Evolutionary conservation across 192 early-diverging fungal species (phyloP).

Genomic region (Coemansia sp.): DNA sequence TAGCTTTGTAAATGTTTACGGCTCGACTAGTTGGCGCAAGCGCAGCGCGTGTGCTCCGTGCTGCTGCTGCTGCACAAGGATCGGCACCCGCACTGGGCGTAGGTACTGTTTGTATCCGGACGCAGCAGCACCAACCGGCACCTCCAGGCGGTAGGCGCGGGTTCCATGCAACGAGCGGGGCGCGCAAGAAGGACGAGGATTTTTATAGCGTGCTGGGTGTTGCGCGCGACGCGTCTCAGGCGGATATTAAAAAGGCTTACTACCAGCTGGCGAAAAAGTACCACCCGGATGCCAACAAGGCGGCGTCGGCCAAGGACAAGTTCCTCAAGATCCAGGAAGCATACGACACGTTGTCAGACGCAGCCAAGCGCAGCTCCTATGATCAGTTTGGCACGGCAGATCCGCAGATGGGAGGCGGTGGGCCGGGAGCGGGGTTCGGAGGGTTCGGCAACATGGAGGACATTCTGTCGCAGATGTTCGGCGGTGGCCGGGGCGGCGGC

Average conservation of each 20-base stretch:
- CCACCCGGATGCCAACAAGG: constrained; percentile 98
- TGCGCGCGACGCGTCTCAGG: constrained; percentile 66
- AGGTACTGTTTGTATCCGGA: neutral
- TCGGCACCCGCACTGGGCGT: neutral
- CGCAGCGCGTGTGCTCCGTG: neutral
- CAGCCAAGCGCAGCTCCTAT: constrained; percentile 84
- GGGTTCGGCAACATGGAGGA: constrained; percentile 58
- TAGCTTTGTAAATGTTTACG: constrained; percentile 7
- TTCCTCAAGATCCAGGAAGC: constrained; percentile 98
- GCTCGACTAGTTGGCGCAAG: constrained; percentile 4
- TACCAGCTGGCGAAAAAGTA: constrained; percentile 95
- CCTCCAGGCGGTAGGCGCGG: constrained; percentile 6
- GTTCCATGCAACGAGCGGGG: constrained; percentile 31
- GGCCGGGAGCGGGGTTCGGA: constrained; percentile 51
- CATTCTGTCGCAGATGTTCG: constrained; percentile 74
- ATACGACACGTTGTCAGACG: constrained; percentile 94
- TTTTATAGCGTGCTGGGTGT: constrained; percentile 87
- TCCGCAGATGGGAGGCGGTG: constrained; percentile 34
- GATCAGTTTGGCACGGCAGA: constrained; percentile 83
- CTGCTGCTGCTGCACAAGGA: neutral
- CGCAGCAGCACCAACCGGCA: neutral
- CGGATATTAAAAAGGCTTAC: constrained; percentile 97
- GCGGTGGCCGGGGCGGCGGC: constrained; percentile 55
- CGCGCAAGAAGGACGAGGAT: constrained; percentile 57
- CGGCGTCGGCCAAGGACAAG: constrained; percentile 85